Percentiles rank a stretch among this genome's conserved stretches.
These are phyloP conservation scores for Colletotrichum filicis DNA, from an alignment of 2,329 filamentous ascomycete genomes.

Conservation along the genomic window DNA sequence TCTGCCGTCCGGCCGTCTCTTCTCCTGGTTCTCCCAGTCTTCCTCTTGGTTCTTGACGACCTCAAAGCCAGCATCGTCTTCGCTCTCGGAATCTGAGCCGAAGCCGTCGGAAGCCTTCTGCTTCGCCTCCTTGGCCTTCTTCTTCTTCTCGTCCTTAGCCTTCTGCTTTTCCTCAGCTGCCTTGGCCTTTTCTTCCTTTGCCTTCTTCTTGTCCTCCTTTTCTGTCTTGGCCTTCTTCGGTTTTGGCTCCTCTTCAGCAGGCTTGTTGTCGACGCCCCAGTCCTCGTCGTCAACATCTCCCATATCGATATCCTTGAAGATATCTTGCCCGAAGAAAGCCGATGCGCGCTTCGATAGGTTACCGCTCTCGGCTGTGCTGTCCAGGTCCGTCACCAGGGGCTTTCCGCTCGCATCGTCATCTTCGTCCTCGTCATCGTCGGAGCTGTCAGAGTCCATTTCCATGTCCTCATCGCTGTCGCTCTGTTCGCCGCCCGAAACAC, in stretches of 20 bases:
- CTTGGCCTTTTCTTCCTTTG: constrained; percentile 36
- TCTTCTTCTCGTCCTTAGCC: constrained; percentile 39
- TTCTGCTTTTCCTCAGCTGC: constrained; percentile 42
- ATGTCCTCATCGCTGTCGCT: constrained; percentile 66
- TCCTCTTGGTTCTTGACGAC: constrained; percentile 67
- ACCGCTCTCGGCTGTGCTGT: constrained; percentile 56
- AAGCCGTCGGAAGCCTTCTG: constrained; percentile 51
- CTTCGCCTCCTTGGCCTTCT: constrained; percentile 45
- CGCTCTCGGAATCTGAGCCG: constrained; percentile 44
- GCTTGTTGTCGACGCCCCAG: constrained; percentile 44
- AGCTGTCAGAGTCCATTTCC: constrained; percentile 67
- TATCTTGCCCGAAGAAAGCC: constrained; percentile 93
- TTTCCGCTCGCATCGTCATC: constrained; percentile 34
- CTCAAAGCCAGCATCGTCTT: constrained; percentile 67
- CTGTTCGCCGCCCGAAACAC: constrained; percentile 78
- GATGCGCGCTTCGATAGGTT: constrained; percentile 86
- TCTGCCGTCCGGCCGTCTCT: constrained; percentile 71
- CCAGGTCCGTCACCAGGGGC: constrained; percentile 50
- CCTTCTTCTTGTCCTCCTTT: constrained; percentile 38
- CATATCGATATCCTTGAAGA: constrained; percentile 81
- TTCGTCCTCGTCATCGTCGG: constrained; percentile 47
- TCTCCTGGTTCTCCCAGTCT: constrained; percentile 75
- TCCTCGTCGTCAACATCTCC: constrained; percentile 44
- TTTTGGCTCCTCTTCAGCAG: constrained; percentile 21
- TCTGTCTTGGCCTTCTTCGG: constrained; percentile 21